Conservation (phyloP, 371 early-diverging fungal species). For the Chytridium lagenaria region DNA sequence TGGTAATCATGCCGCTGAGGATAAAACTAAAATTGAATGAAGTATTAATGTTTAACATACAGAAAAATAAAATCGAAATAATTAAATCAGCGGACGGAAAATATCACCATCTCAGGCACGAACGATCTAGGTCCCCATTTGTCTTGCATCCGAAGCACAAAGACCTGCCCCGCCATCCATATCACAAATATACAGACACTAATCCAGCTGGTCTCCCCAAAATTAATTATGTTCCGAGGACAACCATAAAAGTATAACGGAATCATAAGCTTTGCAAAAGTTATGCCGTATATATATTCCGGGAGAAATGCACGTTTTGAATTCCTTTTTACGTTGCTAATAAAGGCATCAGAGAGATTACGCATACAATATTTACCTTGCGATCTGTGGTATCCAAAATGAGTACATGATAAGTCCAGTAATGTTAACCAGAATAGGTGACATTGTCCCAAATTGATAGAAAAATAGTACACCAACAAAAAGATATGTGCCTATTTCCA, state of each 20-base stretch:
- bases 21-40: slow-evolving; percentile 19
- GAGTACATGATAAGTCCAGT: slow-evolving; percentile 67
- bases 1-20: slow-evolving; percentile 40
- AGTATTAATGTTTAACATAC: too few species aligned
- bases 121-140: slow-evolving; percentile 75
- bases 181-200: slow-evolving; percentile 48
- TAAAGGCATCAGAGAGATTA: neutral
- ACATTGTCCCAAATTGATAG: slow-evolving; percentile 67
- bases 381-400: slow-evolving; percentile 83
- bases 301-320: slow-evolving; percentile 23
- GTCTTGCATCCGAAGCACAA: slow-evolving; percentile 72
- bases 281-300: slow-evolving; percentile 66
- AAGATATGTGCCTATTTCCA: slow-evolving; percentile 62
- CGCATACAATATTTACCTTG: slow-evolving; percentile 30
- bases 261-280: slow-evolving; percentile 62
- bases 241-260: slow-evolving; percentile 74
- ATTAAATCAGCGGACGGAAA: neutral
- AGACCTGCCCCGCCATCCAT: slow-evolving; percentile 67
- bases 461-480: slow-evolving; percentile 69
- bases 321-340: slow-evolving; percentile 37
- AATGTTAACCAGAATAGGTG: slow-evolving; percentile 56
- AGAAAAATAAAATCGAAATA: slow-evolving; percentile 17
- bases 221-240: slow-evolving; percentile 64
- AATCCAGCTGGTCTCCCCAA: slow-evolving; percentile 54
- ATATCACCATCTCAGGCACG: slow-evolving; percentile 69